Base-by-base conservation (phyloP, 139 green algal genomes). In the Diplosphaera chodatii region DNA sequence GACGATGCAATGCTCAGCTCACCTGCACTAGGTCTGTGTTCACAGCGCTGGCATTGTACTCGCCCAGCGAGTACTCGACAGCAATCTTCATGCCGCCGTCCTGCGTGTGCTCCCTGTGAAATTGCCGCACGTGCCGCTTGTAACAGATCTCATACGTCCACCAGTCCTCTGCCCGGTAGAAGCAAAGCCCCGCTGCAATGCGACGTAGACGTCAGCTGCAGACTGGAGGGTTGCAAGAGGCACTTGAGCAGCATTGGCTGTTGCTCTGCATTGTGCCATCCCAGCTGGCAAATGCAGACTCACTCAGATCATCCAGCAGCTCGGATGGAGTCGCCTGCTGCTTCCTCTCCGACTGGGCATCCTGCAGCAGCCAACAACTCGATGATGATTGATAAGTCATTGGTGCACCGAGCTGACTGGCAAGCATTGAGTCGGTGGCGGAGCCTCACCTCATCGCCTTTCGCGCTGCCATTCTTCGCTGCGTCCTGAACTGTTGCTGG, bases 141-240 rank as follows among this genome's bases (percentile, higher is more conserved):
- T 93, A 90, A 83, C 92, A 97, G 48, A 93, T 32, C 84, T 96
- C 91, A 71, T 96, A 97, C 16, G 88, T 96, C 92, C 92, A 97
- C 77, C 89, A 89, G 18, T 88, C 91, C 66, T 96, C 91, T 18
- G 91, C 55, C 1, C 83, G 82, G 62, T 91, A 92, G 37, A 88
- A 72, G 64, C 83, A 89, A 21, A 72, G 34, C 3, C 29, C 48
- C 34, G 48, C 48, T 59, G 48, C 48, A 59, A 25, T n/a, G 8
- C 10, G 25, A 59, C 10, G 18, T 59, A 18, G 13, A 10, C 16
- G 37, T 48, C 10, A 48, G 10, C 13, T 21, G 37, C 8, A 8
- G 8, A 13, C 37, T 48, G 37, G 13, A 48, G 37, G 37, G 8
- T 48, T 48, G 10, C 10, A 21, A 8, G 13, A 21, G 37, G 37